Evolutionary conservation across 208 protist species (phyloP).

Genomic region (Crithidia acanthocephali): DNA sequence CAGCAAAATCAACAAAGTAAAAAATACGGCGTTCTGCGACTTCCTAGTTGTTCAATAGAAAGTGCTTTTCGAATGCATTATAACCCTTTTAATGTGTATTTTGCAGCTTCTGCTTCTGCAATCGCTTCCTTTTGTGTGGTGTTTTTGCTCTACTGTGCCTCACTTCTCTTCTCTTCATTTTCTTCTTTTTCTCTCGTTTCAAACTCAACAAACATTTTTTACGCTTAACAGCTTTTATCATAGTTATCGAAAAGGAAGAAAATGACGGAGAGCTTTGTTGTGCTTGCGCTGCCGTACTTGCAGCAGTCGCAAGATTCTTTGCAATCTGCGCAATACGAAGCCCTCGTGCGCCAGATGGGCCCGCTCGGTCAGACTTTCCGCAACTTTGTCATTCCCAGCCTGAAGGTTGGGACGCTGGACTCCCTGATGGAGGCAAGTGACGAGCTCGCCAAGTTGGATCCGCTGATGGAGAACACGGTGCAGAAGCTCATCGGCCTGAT

Average conservation of each 20-base stretch:
- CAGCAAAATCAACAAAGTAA: no score
- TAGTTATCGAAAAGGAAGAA: background rate
- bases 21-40: no score
- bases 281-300: slow-evolving; percentile 81
- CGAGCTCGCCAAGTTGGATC: slow-evolving; percentile 86
- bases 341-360: slow-evolving; percentile 68
- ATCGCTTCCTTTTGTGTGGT: no score
- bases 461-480: slow-evolving; percentile 70
- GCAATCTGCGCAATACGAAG: slow-evolving; percentile 77
- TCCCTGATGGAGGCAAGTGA: slow-evolving; percentile 91
- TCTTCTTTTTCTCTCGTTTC: background rate
- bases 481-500: slow-evolving; percentile 83
- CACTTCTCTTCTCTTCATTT: no score
- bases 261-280: slow-evolving; percentile 85
- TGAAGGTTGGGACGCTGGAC: slow-evolving; percentile 90
- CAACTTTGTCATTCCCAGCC: slow-evolving; percentile 77
- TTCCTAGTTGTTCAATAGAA: no score
- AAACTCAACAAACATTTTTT: background rate
- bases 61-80: no score
- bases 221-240: background rate
- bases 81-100: no score
- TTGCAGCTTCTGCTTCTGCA: no score
- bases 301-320: slow-evolving; percentile 62
- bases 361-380: slow-evolving; percentile 68
- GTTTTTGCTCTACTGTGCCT: no score